Evolutionary conservation across 306 rosid species (phyloP).

Genomic region (Neltuma alba): DNA sequence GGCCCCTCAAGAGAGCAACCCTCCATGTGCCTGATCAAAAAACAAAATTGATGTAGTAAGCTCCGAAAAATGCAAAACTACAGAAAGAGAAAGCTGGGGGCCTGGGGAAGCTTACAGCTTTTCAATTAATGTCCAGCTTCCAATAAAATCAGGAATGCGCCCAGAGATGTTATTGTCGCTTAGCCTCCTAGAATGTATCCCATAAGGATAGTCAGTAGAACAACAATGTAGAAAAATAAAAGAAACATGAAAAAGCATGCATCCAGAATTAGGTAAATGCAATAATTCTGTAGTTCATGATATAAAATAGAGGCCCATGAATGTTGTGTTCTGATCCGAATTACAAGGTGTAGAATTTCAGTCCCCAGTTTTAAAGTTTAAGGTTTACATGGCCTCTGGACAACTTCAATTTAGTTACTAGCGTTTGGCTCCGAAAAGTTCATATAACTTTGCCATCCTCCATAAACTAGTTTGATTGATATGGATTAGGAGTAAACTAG

Average conservation of each 20-base stretch:
- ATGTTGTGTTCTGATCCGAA: background rate
- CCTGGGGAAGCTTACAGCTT: background rate
- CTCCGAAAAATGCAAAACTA: background rate
- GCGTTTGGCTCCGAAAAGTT: background rate
- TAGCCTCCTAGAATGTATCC: background rate
- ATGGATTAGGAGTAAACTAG: background rate
- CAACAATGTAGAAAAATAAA: background rate
- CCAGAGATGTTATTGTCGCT: constrained; percentile 6
- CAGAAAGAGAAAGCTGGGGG: background rate
- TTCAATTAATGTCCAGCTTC: background rate
- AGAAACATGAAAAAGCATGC: background rate
- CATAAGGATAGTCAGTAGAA: background rate
- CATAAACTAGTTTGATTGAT: background rate
- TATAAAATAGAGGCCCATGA: background rate
- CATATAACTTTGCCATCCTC: background rate
- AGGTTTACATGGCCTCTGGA: background rate
- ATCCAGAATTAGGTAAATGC: background rate
- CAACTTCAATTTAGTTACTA: background rate
- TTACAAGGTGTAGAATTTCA: background rate
- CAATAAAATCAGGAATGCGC: background rate
- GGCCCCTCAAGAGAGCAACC: constrained; percentile 15
- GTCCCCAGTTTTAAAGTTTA: background rate
- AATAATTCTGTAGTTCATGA: background rate
- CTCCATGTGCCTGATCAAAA: background rate
- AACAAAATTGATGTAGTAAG: background rate